phyloP scores from a whole-genome alignment of 2,329 filamentous ascomycete species.

The Teratosphaeria epicoccoides region DNA sequence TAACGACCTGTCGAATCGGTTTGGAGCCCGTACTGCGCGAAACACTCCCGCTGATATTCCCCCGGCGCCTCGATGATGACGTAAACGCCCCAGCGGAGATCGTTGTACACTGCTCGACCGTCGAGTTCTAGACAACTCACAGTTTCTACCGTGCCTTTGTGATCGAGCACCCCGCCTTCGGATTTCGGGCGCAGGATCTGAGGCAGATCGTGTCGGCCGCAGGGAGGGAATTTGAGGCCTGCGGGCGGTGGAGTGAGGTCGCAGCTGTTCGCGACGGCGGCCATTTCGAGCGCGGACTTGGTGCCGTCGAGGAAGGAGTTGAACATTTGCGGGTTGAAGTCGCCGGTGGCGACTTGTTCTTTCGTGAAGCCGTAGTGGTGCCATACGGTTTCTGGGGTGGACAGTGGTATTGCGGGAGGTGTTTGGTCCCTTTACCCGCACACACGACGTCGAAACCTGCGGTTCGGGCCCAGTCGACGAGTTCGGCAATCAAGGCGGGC shows the following conservation, averaged over 20 bases:
- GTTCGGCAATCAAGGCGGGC: conserved; percentile 34
- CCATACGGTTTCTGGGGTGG: conserved; percentile 39
- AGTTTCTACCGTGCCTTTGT: conserved; percentile 36
- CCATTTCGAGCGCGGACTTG: conserved; percentile 39
- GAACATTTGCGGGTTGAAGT: conserved; percentile 41
- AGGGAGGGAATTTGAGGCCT: conserved; percentile 36
- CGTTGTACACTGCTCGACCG: conserved; percentile 32
- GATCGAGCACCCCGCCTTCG: conserved; percentile 34
- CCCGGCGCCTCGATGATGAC: conserved; percentile 35
- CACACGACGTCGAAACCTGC: conserved; percentile 37
- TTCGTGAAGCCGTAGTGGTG: conserved; percentile 37
- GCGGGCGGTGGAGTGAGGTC: conserved; percentile 31
- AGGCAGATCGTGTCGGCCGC: conserved; percentile 34
- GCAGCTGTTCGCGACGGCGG: conserved; percentile 38
- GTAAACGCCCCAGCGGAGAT: conserved; percentile 36
- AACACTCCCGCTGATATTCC: conserved; percentile 34
- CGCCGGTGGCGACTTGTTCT: conserved; percentile 33
- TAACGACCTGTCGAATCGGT: conserved; percentile 34
- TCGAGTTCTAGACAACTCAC: conserved; percentile 36
- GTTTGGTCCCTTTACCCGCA: conserved; percentile 38
- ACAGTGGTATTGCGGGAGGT: conserved; percentile 38
- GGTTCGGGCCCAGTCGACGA: conserved; percentile 36
- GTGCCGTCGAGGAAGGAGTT: conserved; percentile 41
- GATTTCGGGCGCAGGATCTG: conserved; percentile 30
- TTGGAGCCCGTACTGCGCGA: conserved; percentile 37